Evolutionary conservation across 2,329 filamentous ascomycete species (phyloP), one percentile per base, ranked within the genome.

Genomic region (Paraphoma sp.): DNA sequence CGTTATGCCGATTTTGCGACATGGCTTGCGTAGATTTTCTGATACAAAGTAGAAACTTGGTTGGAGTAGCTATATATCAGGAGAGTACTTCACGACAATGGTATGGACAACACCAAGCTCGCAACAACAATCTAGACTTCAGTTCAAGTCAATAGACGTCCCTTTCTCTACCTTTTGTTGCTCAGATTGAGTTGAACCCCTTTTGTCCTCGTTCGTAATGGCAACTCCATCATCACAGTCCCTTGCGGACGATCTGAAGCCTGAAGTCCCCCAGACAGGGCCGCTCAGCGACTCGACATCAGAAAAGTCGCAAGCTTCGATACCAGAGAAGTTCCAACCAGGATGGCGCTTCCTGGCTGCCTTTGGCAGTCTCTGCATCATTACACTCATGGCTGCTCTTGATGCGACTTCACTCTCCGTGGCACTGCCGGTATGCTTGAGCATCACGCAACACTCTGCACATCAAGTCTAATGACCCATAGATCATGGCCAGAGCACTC

Each of bases 381-480:
- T 89, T 51, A 83, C 83, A 3, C 76, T 89, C 16, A 87, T 87
- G 76, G 84, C 86, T 2, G 86, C 87, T 11, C 78, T 90, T 29
- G 87, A 90, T 71, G 87, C 86, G 4, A 89, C 87, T 1, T 88
- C 84, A 4, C 80, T 89, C 49, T 86, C 85, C 4, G 86, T 89
- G 6, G 86, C 87, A 4, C 74, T 89, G 44, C 70, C 75, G 11
- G 75, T 76, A 66, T 12, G 70, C 56, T 6, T 42, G 14, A 33
- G 7, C 11, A n/a, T 14, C 10, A 30, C 45, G 23, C 18, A 9
- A 17, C n/a, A 10, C 40, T 17, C 11, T 9, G 4, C 6, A 10
- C 1, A 18, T 14, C 3, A 5, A 9, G 30, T 1, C 59, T 70
- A 41, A 71, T 33, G 14, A 7, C 14, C 1, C 10, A 9, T 8